phyloP scores from a whole-genome alignment of 495 filamentous ascomycete species.

The Glutinoglossum americanum region DNA sequence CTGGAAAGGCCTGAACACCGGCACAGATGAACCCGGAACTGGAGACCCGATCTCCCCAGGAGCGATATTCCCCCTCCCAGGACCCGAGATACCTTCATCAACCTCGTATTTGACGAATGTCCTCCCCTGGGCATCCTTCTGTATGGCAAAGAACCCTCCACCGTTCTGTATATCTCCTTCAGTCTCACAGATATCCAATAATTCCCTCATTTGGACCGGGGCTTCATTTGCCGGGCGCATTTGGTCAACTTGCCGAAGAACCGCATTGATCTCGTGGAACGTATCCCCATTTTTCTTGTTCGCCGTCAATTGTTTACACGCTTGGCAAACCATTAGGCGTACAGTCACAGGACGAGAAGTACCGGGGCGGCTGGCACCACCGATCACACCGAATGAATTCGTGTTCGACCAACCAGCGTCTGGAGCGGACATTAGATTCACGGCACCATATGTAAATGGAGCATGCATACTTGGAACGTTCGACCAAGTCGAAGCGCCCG shows the following conservation, averaged over 20 bases:
- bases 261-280: constrained; percentile 42
- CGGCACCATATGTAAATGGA: background rate
- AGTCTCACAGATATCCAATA: constrained; percentile 81
- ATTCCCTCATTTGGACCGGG: constrained; percentile 41
- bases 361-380: constrained; percentile 21
- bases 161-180: constrained; percentile 74
- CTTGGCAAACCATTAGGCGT: constrained; percentile 34
- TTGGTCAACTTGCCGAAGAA: constrained; percentile 44
- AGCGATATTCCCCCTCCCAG: constrained; percentile 6
- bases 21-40: constrained; percentile 14
- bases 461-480: constrained; percentile 7
- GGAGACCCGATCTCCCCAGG: constrained; percentile 22
- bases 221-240: constrained; percentile 32
- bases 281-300: constrained; percentile 20
- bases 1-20: constrained; percentile 7
- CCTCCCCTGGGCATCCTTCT: constrained; percentile 25
- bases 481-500: constrained; percentile 10
- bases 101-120: constrained; percentile 42
- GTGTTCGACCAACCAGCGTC: constrained; percentile 27
- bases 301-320: constrained; percentile 33
- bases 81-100: constrained; percentile 17
- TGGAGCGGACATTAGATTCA: constrained; percentile 3
- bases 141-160: constrained; percentile 58
- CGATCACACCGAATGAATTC: constrained; percentile 27
- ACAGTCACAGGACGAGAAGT: constrained; percentile 32